Evolutionary conservation across 2,329 filamentous ascomycete species (phyloP).

Genomic region (Trichoderma aggressivum): DNA sequence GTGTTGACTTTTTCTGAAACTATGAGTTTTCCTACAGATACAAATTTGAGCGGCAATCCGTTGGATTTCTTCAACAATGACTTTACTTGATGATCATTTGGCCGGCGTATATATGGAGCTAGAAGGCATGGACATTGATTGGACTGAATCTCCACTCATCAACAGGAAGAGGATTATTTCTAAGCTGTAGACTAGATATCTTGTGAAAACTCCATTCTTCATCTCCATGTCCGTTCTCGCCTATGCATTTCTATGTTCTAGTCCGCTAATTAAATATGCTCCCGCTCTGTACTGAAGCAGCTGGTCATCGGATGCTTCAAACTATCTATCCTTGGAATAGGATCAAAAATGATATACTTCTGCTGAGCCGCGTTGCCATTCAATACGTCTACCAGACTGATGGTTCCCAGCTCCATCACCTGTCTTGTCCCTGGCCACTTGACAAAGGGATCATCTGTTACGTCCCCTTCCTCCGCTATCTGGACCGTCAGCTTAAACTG

Average conservation of each 20-base stretch:
- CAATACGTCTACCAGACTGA: not conserved
- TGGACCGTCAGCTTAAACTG: not conserved
- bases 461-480: not conserved
- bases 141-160: not conserved
- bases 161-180: not conserved
- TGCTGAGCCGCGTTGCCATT: not conserved
- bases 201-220: not conserved
- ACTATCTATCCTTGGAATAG: not conserved
- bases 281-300: not conserved
- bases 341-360: not conserved
- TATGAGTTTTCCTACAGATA: constrained; percentile 23
- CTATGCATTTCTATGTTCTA: not conserved
- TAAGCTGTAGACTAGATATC: not conserved
- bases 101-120: not conserved
- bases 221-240: not conserved
- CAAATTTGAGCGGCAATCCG: constrained; percentile 23
- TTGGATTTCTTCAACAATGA: constrained; percentile 20
- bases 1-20: constrained; percentile 28
- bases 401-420: not conserved
- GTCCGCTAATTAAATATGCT: not conserved
- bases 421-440: not conserved
- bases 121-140: not conserved
- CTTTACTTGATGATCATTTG: not conserved
- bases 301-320: not conserved
- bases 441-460: not conserved